phyloP scores from a whole-genome alignment of 2,329 filamentous ascomycete genomes.

The Xylaria arbuscula region DNA sequence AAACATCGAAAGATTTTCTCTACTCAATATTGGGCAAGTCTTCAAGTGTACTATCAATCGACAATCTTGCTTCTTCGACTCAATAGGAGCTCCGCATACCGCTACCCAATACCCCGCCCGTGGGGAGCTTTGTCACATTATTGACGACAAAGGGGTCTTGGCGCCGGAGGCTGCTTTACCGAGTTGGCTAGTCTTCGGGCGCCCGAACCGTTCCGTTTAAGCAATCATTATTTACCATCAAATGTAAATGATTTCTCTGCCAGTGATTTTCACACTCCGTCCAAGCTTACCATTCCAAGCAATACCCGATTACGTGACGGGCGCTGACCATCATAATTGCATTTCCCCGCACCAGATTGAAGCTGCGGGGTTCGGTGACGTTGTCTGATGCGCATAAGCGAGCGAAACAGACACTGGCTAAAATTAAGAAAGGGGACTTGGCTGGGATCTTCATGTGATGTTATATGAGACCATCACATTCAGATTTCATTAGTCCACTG shows the following conservation, averaged over 20 bases:
- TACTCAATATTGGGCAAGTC: neutral
- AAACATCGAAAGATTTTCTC: neutral
- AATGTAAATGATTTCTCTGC: neutral
- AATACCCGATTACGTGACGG: too few relatives aligned
- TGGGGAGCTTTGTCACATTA: neutral
- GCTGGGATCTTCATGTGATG: too few relatives aligned
- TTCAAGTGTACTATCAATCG: neutral
- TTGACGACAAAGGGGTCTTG: constrained; percentile 7
- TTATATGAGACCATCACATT: too few relatives aligned
- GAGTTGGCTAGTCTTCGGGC: neutral
- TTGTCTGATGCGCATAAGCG: too few relatives aligned
- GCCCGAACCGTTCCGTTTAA: neutral
- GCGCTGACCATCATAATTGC: too few relatives aligned
- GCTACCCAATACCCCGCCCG: constrained; percentile 19
- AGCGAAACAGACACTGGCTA: too few relatives aligned
- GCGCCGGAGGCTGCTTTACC: constrained; percentile 21
- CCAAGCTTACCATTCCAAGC: too few relatives aligned
- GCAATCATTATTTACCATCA: neutral
- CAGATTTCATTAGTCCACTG: too few relatives aligned
- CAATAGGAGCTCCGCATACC: constrained; percentile 11
- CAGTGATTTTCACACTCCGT: neutral
- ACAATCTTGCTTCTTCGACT: neutral
- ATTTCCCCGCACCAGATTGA: too few relatives aligned
- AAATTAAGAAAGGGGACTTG: too few relatives aligned
- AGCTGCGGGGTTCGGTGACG: neutral